These are phyloP conservation scores for Monosporascus sp. DNA, from an alignment of 2,329 filamentous ascomycete genomes.

Conservation along the genomic window DNA sequence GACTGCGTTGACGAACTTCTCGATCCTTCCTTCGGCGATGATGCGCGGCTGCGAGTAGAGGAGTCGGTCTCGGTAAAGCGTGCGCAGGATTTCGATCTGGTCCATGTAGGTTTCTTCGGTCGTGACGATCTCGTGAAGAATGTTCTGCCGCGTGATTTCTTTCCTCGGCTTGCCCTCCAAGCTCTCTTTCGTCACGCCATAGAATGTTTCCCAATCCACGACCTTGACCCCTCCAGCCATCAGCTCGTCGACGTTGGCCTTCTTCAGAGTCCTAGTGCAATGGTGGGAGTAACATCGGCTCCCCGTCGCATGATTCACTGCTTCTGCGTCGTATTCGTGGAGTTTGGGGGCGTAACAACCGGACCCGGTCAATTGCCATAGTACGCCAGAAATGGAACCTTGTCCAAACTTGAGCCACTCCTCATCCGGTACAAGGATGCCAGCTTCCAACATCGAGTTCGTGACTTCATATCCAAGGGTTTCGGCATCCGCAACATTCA, in stretches of 20 bases:
- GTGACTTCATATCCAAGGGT: slow-evolving; percentile 74
- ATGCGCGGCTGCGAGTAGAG: slow-evolving; percentile 69
- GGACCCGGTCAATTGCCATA: slow-evolving; percentile 86
- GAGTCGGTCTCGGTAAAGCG: slow-evolving; percentile 81
- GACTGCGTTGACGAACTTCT: slow-evolving; percentile 75
- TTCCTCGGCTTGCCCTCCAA: slow-evolving; percentile 70
- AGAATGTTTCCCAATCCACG: slow-evolving; percentile 87
- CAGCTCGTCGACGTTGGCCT: slow-evolving; percentile 79
- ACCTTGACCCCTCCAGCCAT: slow-evolving; percentile 62
- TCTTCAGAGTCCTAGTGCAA: slow-evolving; percentile 90
- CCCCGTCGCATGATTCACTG: slow-evolving; percentile 43
- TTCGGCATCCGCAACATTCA: slow-evolving; percentile 97
- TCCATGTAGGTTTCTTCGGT: slow-evolving; percentile 89
- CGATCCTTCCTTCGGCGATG: slow-evolving; percentile 70
- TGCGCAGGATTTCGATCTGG: slow-evolving; percentile 78
- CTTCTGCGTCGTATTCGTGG: slow-evolving; percentile 53
- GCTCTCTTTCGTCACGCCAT: slow-evolving; percentile 73
- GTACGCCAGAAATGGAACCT: slow-evolving; percentile 76
- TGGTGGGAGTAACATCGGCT: slow-evolving; percentile 90
- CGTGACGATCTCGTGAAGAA: slow-evolving; percentile 90
- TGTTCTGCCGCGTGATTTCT: slow-evolving; percentile 89
- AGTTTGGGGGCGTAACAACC: slow-evolving; percentile 87
- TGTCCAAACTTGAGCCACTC: slow-evolving; percentile 95
- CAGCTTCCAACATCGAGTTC: slow-evolving; percentile 70
- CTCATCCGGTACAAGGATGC: slow-evolving; percentile 79